Base-by-base conservation (phyloP, 768 basidiomycete genomes). In the Lyophyllum atratum region DNA sequence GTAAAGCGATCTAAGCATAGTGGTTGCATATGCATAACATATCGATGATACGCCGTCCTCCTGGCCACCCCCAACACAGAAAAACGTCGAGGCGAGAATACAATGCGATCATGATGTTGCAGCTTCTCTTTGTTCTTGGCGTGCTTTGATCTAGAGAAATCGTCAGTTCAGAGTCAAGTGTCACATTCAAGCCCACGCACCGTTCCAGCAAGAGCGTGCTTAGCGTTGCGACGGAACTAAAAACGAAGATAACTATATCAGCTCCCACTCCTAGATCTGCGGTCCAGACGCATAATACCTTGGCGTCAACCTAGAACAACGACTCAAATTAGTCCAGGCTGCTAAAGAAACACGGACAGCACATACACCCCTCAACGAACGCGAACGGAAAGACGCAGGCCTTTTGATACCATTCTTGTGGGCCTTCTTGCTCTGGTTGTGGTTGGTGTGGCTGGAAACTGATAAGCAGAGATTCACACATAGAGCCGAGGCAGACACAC, bases 371-470 rank as follows among this genome's bases (percentile, higher is more conserved):
- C 86, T 93, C 81, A 91, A 67, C 34, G 92, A 95, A 64, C 88
- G 83, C 65, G 90, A 84, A 67, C 86, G 83, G 71, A 84, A 80
- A 56, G 84, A 80, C 73, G 80, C 76, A 52, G 93, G 89, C 73
- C 82, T 85, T 80, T 90, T 93, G 81, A 98, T 96, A 70, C 95
- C 96, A 82, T 98, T 98, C 64, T 91, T 85, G 82, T 98, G 96
- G 64, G 96, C 94, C 86, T 97, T 98, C 76, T 86, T 87, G 82
- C 67, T 93, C 80, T 97, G 94, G 83, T 96, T 97, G 84, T 96
- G 95, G 76, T 92, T 93, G 69, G 90, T 93, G 74, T 93, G 89
- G 68, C 90, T 94, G 60, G 28, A 54, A 52, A 17, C 33, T 9
- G 19, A 54, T 59, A 2, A 48, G 54, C 33, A 44, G 25, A 17